phyloP scores from a whole-genome alignment of 257 asterid genomes.

The Gentiana straminea region DNA sequence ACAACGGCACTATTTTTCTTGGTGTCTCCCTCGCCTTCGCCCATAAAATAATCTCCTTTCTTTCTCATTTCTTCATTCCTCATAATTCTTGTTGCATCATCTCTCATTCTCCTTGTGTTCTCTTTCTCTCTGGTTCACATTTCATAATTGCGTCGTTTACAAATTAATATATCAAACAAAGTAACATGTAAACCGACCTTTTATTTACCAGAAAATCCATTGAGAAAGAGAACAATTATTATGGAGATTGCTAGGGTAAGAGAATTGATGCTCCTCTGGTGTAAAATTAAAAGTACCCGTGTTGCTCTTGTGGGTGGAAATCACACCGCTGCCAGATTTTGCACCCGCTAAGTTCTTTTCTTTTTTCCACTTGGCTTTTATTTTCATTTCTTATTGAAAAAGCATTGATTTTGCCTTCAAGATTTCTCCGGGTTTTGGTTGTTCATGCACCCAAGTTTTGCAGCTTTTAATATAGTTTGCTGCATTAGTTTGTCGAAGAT shows the following conservation, averaged over 20 bases:
- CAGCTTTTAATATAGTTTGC: not conserved
- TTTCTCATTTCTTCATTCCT: not conserved
- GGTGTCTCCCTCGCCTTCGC: not conserved
- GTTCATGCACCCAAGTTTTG: not conserved
- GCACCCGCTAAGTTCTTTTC: slow-evolving; percentile 47
- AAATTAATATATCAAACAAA: not conserved
- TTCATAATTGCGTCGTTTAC: slow-evolving; percentile 16
- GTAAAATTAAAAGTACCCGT: slow-evolving; percentile 28
- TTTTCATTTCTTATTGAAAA: slow-evolving; percentile 19
- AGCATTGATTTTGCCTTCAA: slow-evolving; percentile 5
- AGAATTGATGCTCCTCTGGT: slow-evolving; percentile 48
- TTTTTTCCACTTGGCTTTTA: slow-evolving; percentile 9
- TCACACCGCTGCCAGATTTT: slow-evolving; percentile 80
- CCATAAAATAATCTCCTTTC: slow-evolving; percentile 9
- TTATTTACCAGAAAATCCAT: not conserved
- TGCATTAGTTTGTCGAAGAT: not conserved
- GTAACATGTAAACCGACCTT: slow-evolving; percentile 6
- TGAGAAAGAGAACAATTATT: slow-evolving; percentile 11
- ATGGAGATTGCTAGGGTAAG: slow-evolving; percentile 69
- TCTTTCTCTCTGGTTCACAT: slow-evolving; percentile 11
- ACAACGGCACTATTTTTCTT: not conserved
- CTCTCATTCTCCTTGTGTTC: slow-evolving; percentile 3
- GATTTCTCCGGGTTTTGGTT: not conserved
- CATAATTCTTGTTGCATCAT: not conserved
- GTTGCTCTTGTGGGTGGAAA: slow-evolving; percentile 78